A percentile compares a stretch with the other conserved stretches of the same genome.
Conservation (phyloP, 352 stramenopile genomes). For the Lagenidium sp. region DNA sequence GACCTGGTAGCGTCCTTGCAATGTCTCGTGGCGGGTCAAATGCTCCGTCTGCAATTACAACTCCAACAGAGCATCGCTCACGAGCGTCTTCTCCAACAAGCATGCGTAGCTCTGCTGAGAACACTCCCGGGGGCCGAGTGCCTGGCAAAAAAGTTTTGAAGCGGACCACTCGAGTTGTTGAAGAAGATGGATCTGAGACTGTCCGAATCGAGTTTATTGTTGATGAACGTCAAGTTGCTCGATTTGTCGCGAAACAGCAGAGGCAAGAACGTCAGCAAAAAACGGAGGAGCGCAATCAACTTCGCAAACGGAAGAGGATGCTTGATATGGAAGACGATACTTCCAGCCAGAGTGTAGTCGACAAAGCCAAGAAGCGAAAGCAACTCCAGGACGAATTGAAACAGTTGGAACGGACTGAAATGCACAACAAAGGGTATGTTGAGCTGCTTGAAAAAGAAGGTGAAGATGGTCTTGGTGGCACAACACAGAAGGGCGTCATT, state of each 20-base stretch:
- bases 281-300: constrained; percentile 55
- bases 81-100: constrained; percentile 53
- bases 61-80: constrained; percentile 56
- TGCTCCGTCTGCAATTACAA: constrained; percentile 56
- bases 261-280: constrained; percentile 67
- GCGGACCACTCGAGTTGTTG: constrained; percentile 61
- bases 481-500: constrained; percentile 50
- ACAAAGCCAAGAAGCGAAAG: constrained; percentile 75
- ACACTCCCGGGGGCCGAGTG: constrained; percentile 9
- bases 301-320: constrained; percentile 77
- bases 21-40: constrained; percentile 40
- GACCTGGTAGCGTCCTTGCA: constrained; percentile 15
- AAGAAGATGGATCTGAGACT: constrained; percentile 71
- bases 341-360: constrained; percentile 34
- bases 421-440: constrained; percentile 75
- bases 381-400: constrained; percentile 84
- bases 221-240: constrained; percentile 57
- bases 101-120: constrained; percentile 5
- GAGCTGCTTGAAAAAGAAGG: constrained; percentile 75
- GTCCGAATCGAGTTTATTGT: constrained; percentile 77
- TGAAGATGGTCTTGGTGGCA: constrained; percentile 28
- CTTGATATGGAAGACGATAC: constrained; percentile 54
- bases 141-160: constrained; percentile 52
- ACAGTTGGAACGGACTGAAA: constrained; percentile 71
- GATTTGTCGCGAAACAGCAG: constrained; percentile 68